Evolutionary conservation across 805 yeast species (phyloP).

Genomic region (Yamadazyma takamatsuzukensis): DNA sequence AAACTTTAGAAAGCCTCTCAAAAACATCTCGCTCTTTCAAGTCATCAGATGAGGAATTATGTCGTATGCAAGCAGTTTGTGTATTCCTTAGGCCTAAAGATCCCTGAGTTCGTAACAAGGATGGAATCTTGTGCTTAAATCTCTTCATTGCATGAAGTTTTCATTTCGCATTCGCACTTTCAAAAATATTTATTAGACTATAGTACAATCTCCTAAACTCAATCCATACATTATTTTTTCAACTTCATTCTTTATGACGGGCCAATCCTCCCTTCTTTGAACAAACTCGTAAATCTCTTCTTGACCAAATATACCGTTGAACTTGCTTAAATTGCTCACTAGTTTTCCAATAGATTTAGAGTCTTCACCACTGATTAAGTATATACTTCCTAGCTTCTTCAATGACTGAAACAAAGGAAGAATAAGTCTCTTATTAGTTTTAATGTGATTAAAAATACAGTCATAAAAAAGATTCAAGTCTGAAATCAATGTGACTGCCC

Average conservation of each 20-base stretch:
- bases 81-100: background rate
- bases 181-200: constrained; percentile 20
- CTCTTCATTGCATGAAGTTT: background rate
- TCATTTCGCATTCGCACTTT: background rate
- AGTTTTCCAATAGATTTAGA: constrained; percentile 82
- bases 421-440: constrained; percentile 61
- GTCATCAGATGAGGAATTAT: background rate
- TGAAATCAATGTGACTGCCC: constrained; percentile 77
- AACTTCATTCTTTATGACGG: constrained; percentile 66
- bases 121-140: background rate
- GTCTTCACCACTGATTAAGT: constrained; percentile 64
- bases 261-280: constrained; percentile 86
- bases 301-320: constrained; percentile 84
- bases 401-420: constrained; percentile 74
- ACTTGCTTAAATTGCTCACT: constrained; percentile 77
- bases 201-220: constrained; percentile 70
- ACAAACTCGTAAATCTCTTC: constrained; percentile 95
- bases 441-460: constrained; percentile 50
- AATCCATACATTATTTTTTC: constrained; percentile 95
- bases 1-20: constrained; percentile 17
- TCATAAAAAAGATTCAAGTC: constrained; percentile 79
- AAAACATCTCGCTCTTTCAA: constrained; percentile 2
- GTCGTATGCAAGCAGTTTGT: background rate
- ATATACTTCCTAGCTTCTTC: constrained; percentile 81
- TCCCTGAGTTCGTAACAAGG: background rate